Conservation (phyloP, 371 early-diverging fungal species). For the Umbelopsis sp. region DNA sequence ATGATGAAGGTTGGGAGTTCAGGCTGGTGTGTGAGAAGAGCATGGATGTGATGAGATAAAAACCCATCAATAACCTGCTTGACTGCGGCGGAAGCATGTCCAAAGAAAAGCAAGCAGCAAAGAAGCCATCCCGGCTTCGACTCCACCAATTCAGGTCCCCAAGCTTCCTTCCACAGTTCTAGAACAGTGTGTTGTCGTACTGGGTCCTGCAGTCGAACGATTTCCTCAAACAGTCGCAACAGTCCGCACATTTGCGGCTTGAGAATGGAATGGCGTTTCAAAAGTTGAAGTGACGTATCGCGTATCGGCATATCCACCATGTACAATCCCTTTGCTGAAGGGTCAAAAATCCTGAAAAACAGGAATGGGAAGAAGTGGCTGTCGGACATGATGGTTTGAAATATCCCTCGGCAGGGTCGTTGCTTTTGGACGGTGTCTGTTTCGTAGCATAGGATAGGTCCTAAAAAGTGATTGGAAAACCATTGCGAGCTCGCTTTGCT, state of each 20-base stretch:
- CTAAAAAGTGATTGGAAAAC: slow-evolving; percentile 6
- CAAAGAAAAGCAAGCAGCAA: slow-evolving; percentile 2
- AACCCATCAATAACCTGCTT: not conserved
- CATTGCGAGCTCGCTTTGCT: not conserved
- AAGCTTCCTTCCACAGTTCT: not conserved
- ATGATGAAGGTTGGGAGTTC: not conserved
- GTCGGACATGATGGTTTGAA: not conserved
- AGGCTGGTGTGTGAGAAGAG: not conserved
- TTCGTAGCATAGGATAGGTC: not conserved
- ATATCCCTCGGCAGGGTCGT: too few species aligned
- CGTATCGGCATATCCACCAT: not conserved
- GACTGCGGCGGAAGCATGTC: slow-evolving; percentile 3
- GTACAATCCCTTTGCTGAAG: not conserved
- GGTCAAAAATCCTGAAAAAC: not conserved
- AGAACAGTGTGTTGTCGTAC: not conserved
- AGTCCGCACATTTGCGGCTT: not conserved
- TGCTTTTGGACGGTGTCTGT: not conserved
- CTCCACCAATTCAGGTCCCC: not conserved
- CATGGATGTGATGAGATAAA: not conserved
- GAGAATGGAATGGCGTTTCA: not conserved
- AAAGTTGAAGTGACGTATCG: not conserved
- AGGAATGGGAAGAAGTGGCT: not conserved
- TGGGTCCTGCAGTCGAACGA: not conserved
- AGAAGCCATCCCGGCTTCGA: not conserved
- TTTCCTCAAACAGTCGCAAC: slow-evolving; percentile 9